Evolutionary conservation across 768 basidiomycete species (phyloP).

Genomic region (Auricularia sp.): DNA sequence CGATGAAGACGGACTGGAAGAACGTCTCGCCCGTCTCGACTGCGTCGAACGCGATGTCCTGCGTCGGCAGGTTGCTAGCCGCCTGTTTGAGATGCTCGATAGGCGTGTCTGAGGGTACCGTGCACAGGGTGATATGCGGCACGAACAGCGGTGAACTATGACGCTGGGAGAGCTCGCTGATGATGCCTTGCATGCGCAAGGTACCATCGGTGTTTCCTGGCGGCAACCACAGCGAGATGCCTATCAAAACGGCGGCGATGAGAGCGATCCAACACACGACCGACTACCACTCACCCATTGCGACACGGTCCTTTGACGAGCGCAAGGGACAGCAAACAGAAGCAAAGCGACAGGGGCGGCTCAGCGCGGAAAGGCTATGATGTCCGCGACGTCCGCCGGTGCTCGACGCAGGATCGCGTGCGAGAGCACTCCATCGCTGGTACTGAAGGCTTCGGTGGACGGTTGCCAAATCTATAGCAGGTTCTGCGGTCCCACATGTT

Average conservation of each 20-base stretch:
- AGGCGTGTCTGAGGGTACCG: constrained; percentile 25
- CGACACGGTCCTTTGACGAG: no score
- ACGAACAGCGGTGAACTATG: constrained; percentile 44
- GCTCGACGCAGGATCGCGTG: no score
- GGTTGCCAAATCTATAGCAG: no score
- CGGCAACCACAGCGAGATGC: constrained; percentile 62
- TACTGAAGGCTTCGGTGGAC: no score
- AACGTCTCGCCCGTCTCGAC: constrained; percentile 52
- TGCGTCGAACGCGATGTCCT: constrained; percentile 37
- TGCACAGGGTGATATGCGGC: constrained; percentile 62
- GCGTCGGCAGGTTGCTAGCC: constrained; percentile 28
- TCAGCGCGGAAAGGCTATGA: no score
- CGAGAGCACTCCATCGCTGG: no score
- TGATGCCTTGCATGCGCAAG: constrained; percentile 17
- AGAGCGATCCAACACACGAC: no score
- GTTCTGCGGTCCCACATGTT: no score
- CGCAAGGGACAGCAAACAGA: no score
- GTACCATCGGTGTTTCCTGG: constrained; percentile 23
- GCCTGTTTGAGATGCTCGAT: constrained; percentile 23
- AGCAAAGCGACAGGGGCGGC: no score
- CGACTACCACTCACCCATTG: no score
- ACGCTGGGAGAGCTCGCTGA: not conserved
- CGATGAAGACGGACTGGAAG: constrained; percentile 60
- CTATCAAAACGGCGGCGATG: constrained; percentile 20
- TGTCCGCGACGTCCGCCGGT: no score